These are phyloP conservation scores for Agrostemma githago DNA, from an alignment of 148 eudicot species.

Conservation along the genomic window DNA sequence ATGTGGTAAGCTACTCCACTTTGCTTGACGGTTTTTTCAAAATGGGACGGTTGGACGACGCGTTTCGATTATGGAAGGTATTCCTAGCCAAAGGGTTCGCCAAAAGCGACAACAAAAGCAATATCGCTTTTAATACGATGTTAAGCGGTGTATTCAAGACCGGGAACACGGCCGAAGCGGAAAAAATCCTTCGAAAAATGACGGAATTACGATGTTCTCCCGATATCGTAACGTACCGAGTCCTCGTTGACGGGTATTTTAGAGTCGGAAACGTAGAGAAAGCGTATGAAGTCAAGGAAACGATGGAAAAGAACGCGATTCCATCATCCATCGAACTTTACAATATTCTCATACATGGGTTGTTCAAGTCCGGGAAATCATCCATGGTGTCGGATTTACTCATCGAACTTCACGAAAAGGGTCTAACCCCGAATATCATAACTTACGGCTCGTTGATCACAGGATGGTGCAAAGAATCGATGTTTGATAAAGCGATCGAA, in stretches of 20 bases:
- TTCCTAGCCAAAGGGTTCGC: slow-evolving; percentile 45
- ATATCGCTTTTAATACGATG: slow-evolving; percentile 53
- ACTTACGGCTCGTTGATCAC: slow-evolving; percentile 61
- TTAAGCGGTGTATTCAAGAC: slow-evolving; percentile 72
- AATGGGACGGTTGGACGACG: slow-evolving; percentile 41
- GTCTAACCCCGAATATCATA: slow-evolving; percentile 39
- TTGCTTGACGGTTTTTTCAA: slow-evolving; percentile 61
- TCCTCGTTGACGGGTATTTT: slow-evolving; percentile 52
- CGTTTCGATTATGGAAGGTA: slow-evolving; percentile 58
- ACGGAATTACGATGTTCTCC: slow-evolving; percentile 59
- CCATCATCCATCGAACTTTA: slow-evolving; percentile 54
- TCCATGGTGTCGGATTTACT: slow-evolving; percentile 33
- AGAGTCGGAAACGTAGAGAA: slow-evolving; percentile 45
- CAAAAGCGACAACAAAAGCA: slow-evolving; percentile 32
- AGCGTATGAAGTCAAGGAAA: slow-evolving; percentile 45
- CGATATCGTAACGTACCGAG: slow-evolving; percentile 53
- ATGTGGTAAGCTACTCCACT: slow-evolving; percentile 65
- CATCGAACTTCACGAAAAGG: slow-evolving; percentile 39
- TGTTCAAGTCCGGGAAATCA: slow-evolving; percentile 39
- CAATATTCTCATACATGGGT: slow-evolving; percentile 57
- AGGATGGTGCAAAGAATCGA: slow-evolving; percentile 66
- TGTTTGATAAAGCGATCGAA: slow-evolving; percentile 45
- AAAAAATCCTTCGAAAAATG: slow-evolving; percentile 54
- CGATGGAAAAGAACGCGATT: slow-evolving; percentile 42
- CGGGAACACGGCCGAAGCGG: slow-evolving; percentile 64